Percentiles rank a stretch among this genome's conserved stretches.
phyloP scores from a whole-genome alignment of 2,329 filamentous ascomycete species.

The Sarocladium kiliense region DNA sequence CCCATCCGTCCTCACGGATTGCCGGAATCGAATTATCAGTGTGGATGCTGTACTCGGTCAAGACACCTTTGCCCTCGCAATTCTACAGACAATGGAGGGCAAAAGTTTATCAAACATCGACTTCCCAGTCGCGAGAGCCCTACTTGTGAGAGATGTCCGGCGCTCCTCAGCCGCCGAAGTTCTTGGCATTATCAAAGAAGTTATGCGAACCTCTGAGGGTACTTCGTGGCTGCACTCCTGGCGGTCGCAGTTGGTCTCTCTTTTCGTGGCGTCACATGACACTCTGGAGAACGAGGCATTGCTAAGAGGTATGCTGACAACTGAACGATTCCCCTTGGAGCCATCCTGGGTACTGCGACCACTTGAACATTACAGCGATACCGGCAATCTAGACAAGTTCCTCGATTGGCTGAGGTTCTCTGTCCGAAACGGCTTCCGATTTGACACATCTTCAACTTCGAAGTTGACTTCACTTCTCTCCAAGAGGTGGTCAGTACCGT shows the following conservation, averaged over 20 bases:
- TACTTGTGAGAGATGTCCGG: not conserved
- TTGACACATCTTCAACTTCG: not conserved
- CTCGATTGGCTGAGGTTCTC: conserved; percentile 2
- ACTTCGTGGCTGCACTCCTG: not conserved
- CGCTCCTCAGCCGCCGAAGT: not conserved
- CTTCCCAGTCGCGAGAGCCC: not conserved
- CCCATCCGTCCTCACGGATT: not conserved
- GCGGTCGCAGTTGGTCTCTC: not conserved
- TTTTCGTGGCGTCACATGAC: not conserved
- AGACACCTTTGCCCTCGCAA: not conserved
- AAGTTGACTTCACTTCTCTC: not conserved
- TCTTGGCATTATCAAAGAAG: not conserved
- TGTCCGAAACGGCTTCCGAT: not conserved
- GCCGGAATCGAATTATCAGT: not conserved
- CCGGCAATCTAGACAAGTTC: not conserved
- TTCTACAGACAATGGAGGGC: not conserved
- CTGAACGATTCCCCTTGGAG: not conserved
- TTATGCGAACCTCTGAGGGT: not conserved
- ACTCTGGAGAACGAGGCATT: not conserved
- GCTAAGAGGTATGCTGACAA: not conserved
- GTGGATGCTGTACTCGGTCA: not conserved
- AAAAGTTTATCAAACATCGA: not conserved
- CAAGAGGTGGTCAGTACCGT: not conserved
- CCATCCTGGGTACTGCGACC: not conserved
- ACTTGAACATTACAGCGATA: not conserved